A percentile compares a stretch with the other conserved stretches of the same genome.
Evolutionary conservation across 306 rosid species (phyloP).

Genomic region (Gastrolobium bilobum): DNA sequence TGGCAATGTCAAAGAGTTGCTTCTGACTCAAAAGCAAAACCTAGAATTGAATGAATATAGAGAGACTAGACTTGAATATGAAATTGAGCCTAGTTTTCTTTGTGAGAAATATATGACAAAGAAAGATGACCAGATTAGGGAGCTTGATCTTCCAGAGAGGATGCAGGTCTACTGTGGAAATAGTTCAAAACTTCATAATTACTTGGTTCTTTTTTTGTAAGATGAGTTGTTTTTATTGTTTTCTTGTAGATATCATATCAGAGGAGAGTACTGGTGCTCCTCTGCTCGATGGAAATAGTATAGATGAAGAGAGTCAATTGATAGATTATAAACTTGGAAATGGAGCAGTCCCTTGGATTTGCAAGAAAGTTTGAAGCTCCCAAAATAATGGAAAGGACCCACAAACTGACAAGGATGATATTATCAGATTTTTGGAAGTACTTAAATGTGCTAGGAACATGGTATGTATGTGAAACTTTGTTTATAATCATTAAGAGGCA

Average conservation of each 20-base stretch:
- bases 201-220: slow-evolving; percentile 14
- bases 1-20: slow-evolving; percentile 85
- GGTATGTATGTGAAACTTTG: slow-evolving; percentile 60
- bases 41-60: slow-evolving; percentile 67
- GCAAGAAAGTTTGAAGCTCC: slow-evolving; percentile 55
- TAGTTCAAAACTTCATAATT: not conserved
- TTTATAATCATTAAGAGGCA: slow-evolving; percentile 14
- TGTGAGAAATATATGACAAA: slow-evolving; percentile 93
- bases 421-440: slow-evolving; percentile 87
- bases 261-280: slow-evolving; percentile 91
- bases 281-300: slow-evolving; percentile 67
- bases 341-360: slow-evolving; percentile 74
- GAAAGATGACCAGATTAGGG: slow-evolving; percentile 86
- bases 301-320: slow-evolving; percentile 84
- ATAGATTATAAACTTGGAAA: slow-evolving; percentile 66
- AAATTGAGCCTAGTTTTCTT: slow-evolving; percentile 88
- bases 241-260: slow-evolving; percentile 65
- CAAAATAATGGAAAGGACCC: slow-evolving; percentile 14
- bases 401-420: slow-evolving; percentile 66
- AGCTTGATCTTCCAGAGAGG: slow-evolving; percentile 90
- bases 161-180: slow-evolving; percentile 75
- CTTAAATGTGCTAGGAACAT: slow-evolving; percentile 97
- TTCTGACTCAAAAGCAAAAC: slow-evolving; percentile 67
- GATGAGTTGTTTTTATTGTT: slow-evolving; percentile 10
- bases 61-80: slow-evolving; percentile 90